A percentile compares a stretch with the other conserved stretches of the same genome.
These are phyloP conservation scores for Chara braunii DNA, from an alignment of 139 green algal genomes.

Conservation along the genomic window DNA sequence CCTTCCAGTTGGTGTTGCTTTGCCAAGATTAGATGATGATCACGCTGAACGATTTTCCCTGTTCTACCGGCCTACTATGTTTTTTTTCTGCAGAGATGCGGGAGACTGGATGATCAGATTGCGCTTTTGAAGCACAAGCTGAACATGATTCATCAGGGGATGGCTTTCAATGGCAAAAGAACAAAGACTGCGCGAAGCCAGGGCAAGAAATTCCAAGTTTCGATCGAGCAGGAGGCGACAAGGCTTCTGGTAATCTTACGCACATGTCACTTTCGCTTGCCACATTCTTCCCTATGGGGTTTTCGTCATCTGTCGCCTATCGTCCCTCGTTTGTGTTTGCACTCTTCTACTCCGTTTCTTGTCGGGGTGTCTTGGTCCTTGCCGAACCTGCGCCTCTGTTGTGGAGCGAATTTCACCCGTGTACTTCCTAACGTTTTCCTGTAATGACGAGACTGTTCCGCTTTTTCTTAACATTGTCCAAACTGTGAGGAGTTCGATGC, in stretches of 20 bases:
- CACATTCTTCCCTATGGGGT: too few species aligned
- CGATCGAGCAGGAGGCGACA: slow-evolving; percentile 43
- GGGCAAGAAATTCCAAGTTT: slow-evolving; percentile 45
- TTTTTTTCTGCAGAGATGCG: slow-evolving; percentile 27
- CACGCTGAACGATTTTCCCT: too few species aligned
- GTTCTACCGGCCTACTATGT: too few species aligned
- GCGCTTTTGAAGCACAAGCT: slow-evolving; percentile 42
- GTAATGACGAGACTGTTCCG: too few species aligned
- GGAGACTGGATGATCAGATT: slow-evolving; percentile 38
- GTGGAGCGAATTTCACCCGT: background rate
- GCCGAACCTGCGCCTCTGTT: background rate
- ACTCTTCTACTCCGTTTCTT: too few species aligned
- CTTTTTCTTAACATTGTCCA: too few species aligned
- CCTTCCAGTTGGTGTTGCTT: too few species aligned
- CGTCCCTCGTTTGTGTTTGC: too few species aligned
- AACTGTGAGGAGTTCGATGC: too few species aligned
- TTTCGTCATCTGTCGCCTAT: too few species aligned
- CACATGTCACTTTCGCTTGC: background rate
- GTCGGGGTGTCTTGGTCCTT: background rate
- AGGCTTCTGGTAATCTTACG: slow-evolving; percentile 30
- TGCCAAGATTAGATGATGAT: too few species aligned
- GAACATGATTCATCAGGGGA: slow-evolving; percentile 40
- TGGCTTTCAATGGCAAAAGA: slow-evolving; percentile 39
- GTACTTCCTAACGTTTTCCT: too few species aligned
- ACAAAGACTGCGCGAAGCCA: slow-evolving; percentile 41